Conservation (phyloP, 1,284 basidiomycete species). For the Apiotrichum montevideense region DNA sequence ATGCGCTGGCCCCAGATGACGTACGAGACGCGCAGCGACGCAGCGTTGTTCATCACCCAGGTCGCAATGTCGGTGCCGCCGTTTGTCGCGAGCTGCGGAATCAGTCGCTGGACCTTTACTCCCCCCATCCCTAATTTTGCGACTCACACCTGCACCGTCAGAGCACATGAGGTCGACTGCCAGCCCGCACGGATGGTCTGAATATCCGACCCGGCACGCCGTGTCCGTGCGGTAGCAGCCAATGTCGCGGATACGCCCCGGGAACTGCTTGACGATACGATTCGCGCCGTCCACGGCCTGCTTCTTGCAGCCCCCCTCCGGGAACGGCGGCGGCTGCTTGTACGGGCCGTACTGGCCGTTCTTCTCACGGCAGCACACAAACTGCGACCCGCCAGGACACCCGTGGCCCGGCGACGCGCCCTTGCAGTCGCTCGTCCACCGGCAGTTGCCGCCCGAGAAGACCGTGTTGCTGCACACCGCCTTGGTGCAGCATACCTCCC, state of each 20-base stretch:
- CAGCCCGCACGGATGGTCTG: background rate
- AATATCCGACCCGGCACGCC: background rate
- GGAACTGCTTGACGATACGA: background rate
- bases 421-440: constrained; percentile 1
- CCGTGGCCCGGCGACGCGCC: background rate
- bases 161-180: constrained; percentile 4
- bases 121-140: too few relatives aligned
- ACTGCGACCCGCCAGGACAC: background rate
- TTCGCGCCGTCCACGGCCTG: background rate
- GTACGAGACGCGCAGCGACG: background rate
- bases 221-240: background rate
- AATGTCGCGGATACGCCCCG: background rate
- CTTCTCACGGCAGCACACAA: background rate
- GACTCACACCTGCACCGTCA: background rate
- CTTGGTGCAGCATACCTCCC: background rate
- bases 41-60: background rate
- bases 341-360: background rate
- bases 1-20: constrained; percentile 5
- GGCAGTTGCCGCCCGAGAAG: constrained; percentile 2
- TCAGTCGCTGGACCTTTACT: too few relatives aligned
- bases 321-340: background rate
- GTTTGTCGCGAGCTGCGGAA: background rate
- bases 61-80: background rate
- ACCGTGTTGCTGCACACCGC: background rate
- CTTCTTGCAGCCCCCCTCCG: background rate